Evolutionary conservation across 2,329 filamentous ascomycete genomes (phyloP), one percentile per base, ranked within the genome.

Genomic region (Neofusicoccum umdonicola): DNA sequence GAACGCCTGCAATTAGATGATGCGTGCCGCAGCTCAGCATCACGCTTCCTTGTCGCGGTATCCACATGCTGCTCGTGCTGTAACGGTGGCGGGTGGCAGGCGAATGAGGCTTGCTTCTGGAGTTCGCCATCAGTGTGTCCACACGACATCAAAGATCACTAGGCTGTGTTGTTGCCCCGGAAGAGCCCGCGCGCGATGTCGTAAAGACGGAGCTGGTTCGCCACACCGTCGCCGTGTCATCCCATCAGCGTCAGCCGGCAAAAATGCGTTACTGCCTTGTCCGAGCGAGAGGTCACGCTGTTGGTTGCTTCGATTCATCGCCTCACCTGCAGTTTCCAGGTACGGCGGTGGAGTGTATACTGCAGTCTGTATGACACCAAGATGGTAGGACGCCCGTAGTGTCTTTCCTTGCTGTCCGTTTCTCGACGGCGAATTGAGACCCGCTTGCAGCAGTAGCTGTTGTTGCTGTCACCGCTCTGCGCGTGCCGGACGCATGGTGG

Each of bases 171-270:
- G 27, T 31, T 31, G 27, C 27, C 27, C 27, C 6, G 27, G 27
- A 5, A 31, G 27, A 31, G 27, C 27, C 27, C 27, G 27, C 27
- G 27, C 8, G 8, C 13, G n/a, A 17, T 17, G 42, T 15, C 7
- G 42, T 8, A 45, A 5, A 15, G n/a, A 27, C 31, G 45, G 27
- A 48, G n/a, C 45, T 39, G 50, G 15, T 39, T 52, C n/a, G 50
- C 50, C 50, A 52, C 50, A 12, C 45, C 45, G 34, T 58, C 41
- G 39, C 45, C 27, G 27, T 31, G 54, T 58, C 54, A 58, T 58
- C 54, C 22, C 15, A n/a, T n/a, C 51, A 15, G 39, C 54, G 37
- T 56, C 19, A 42, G 52, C 52, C 52, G 45, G 45, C 37, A 31
- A 56, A 27, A 37, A 19, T 37, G 39, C 17, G 22, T 15, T 13